phyloP scores from a whole-genome alignment of 768 basidiomycete genomes.

The Naganishia onofrii region DNA sequence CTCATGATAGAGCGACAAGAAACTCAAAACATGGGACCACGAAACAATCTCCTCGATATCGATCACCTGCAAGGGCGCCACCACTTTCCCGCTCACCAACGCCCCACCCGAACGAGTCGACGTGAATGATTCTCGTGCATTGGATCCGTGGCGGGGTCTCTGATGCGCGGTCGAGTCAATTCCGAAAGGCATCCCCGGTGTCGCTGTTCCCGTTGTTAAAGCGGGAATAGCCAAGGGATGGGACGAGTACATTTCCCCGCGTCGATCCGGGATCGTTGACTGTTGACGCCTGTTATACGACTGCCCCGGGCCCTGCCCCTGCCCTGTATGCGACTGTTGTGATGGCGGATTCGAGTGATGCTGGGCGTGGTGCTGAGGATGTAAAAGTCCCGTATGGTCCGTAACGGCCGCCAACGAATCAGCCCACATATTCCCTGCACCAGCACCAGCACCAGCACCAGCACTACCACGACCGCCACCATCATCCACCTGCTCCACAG shows the following conservation, averaged over 20 bases:
- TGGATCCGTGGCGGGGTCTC: neutral
- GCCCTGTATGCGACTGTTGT: neutral
- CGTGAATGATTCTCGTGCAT: constrained; percentile 8
- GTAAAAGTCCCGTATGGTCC: neutral
- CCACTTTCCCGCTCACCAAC: neutral
- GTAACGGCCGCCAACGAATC: neutral
- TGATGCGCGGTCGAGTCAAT: neutral
- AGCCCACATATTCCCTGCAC: neutral
- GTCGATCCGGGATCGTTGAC: neutral
- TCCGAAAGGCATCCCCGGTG: neutral
- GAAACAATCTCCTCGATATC: constrained; percentile 35
- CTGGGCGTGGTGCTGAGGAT: neutral
- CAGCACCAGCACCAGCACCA: neutral
- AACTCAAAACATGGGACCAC: constrained; percentile 31
- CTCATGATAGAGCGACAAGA: constrained; percentile 35
- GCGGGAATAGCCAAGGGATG: neutral
- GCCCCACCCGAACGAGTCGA: neutral
- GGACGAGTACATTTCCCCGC: neutral
- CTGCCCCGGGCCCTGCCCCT: no score
- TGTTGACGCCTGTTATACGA: neutral
- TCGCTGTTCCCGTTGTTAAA: neutral
- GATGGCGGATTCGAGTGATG: neutral
- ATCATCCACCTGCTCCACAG: neutral
- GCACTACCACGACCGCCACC: no score
- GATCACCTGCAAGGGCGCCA: neutral